These are phyloP conservation scores for Vitis hybrid DNA, from an alignment of 177 flowering plant species.

Conservation along the genomic window DNA sequence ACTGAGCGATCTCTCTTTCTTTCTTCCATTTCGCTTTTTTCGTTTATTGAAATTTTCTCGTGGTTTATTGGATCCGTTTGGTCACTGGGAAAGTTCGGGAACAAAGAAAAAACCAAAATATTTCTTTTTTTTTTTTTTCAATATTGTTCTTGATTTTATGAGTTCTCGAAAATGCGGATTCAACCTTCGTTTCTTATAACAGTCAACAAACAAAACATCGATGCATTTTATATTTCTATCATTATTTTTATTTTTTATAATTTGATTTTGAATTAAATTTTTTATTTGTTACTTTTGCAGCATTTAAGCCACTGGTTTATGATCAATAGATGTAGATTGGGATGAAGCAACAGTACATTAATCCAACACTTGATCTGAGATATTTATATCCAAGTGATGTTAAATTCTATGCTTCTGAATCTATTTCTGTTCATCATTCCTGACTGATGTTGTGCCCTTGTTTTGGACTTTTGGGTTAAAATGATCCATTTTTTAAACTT, in stretches of 20 bases:
- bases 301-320: neutral
- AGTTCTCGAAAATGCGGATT: conserved; percentile 25
- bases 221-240: neutral
- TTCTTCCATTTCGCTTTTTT: neutral
- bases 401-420: conserved; percentile 26
- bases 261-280: neutral
- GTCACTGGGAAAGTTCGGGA: neutral
- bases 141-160: neutral
- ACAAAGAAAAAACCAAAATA: neutral
- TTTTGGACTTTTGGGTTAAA: too few relatives aligned
- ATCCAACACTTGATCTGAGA: conserved; percentile 55
- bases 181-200: conserved; percentile 42
- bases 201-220: conserved; percentile 37
- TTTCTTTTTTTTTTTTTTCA: neutral
- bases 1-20: conserved; percentile 44
- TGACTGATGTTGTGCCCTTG: neutral
- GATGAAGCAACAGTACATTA: conserved; percentile 27
- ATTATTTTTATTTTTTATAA: neutral
- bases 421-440: neutral
- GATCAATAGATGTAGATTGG: conserved; percentile 15
- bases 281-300: neutral
- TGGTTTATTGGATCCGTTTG: neutral
- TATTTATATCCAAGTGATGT: conserved; percentile 23
- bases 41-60: neutral
- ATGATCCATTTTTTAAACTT: too few relatives aligned